A percentile compares a stretch with the other conserved stretches of the same genome.
Evolutionary conservation across 257 asterid species (phyloP).

Genomic region (Przewalskia tangutica): DNA sequence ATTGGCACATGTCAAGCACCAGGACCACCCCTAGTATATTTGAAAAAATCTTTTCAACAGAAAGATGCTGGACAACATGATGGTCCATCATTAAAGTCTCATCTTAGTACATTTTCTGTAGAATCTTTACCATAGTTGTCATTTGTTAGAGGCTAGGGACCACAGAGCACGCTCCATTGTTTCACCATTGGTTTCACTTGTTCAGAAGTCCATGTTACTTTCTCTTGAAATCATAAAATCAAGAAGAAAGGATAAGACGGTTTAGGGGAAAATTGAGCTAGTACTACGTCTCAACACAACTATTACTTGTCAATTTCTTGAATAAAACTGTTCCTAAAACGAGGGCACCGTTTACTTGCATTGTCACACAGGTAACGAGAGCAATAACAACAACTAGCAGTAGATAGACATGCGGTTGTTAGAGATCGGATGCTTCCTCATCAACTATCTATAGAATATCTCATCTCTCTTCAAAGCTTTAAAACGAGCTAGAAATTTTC

Average conservation of each 20-base stretch:
- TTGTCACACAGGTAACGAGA: neutral
- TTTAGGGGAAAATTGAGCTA: neutral
- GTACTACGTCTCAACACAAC: neutral
- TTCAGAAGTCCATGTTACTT: neutral
- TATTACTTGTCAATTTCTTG: neutral
- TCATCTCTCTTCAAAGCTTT: neutral
- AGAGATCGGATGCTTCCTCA: neutral
- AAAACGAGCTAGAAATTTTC: neutral
- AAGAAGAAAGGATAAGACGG: neutral
- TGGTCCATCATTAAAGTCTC: neutral
- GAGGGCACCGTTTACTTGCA: neutral
- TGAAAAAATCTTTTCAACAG: neutral
- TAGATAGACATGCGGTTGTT: neutral
- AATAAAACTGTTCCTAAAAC: neutral
- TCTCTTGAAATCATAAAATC: neutral
- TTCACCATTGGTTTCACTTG: neutral
- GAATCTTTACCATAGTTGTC: neutral
- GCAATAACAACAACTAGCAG: neutral
- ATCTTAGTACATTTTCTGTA: neutral
- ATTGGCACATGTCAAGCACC: conserved; percentile 5
- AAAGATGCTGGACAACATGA: neutral
- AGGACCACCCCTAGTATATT: neutral
- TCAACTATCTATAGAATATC: neutral
- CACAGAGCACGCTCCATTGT: neutral
- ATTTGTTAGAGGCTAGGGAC: neutral